Evolutionary conservation across 1,284 basidiomycete genomes (phyloP).

Genomic region (Ceratobasidium sp.): DNA sequence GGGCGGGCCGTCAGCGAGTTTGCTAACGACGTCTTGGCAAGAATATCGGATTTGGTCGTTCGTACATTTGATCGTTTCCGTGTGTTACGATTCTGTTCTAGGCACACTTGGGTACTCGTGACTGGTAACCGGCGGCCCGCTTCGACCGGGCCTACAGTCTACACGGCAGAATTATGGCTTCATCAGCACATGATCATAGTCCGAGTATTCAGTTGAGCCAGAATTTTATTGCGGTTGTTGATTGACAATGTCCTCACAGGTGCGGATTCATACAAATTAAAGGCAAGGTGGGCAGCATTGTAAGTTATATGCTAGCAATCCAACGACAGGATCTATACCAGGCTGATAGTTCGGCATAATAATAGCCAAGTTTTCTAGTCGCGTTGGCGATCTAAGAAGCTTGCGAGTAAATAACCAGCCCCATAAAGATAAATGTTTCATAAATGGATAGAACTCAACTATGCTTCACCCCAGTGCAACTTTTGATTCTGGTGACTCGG

Average conservation of each 20-base stretch:
- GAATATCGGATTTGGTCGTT: background rate
- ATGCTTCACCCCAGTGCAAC: no score
- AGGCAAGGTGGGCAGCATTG: no score
- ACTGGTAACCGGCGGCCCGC: background rate
- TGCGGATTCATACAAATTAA: background rate
- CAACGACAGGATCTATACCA: no score
- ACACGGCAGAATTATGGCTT: constrained; percentile 11
- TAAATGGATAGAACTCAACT: no score
- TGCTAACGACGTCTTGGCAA: background rate
- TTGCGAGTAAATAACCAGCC: no score
- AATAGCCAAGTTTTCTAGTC: no score
- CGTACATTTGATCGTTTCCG: background rate
- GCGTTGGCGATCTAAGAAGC: no score
- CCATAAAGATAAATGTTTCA: no score
- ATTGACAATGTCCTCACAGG: background rate
- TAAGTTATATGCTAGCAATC: no score
- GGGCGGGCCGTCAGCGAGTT: background rate
- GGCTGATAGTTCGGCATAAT: no score
- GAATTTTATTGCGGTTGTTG: background rate
- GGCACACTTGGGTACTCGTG: background rate
- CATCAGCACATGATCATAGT: constrained; percentile 11
- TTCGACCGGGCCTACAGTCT: background rate
- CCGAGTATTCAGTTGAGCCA: background rate
- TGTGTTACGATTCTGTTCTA: background rate
- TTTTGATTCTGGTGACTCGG: background rate